Percentiles rank a stretch among this genome's conserved stretches.
phyloP scores from a whole-genome alignment of 148 eudicot species.

The Diospyros lotus region DNA sequence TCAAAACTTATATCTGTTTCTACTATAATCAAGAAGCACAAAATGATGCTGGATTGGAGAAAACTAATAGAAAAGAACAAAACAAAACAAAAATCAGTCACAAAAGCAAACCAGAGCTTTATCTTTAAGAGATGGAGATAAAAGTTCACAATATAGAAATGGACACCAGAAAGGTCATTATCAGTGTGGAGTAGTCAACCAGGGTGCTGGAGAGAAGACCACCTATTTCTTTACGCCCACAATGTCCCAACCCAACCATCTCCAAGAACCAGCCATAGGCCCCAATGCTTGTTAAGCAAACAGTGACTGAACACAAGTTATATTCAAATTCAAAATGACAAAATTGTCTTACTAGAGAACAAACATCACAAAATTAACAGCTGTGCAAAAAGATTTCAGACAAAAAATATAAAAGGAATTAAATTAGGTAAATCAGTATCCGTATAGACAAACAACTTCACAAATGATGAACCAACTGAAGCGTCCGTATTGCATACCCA shows the following conservation, averaged over 20 bases:
- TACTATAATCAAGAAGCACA: background rate
- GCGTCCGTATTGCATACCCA: background rate
- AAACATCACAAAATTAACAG: background rate
- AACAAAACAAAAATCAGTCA: background rate
- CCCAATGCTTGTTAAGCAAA: background rate
- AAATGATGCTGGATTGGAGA: background rate
- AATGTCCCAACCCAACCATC: background rate
- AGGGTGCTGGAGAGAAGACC: background rate
- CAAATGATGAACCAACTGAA: background rate
- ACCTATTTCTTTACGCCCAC: background rate
- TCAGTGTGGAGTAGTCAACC: background rate
- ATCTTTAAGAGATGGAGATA: background rate
- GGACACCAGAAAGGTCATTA: background rate
- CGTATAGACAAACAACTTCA: background rate
- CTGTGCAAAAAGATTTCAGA: background rate
- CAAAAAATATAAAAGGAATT: background rate
- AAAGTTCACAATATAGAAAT: background rate
- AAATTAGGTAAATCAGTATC: background rate
- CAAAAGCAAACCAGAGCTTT: background rate
- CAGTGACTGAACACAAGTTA: background rate
- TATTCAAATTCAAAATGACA: background rate
- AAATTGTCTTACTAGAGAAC: background rate
- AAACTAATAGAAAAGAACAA: no score
- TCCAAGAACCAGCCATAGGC: background rate
- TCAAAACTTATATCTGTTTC: background rate